phyloP scores from a whole-genome alignment of 768 basidiomycete genomes.

The Hericium erinaceus region DNA sequence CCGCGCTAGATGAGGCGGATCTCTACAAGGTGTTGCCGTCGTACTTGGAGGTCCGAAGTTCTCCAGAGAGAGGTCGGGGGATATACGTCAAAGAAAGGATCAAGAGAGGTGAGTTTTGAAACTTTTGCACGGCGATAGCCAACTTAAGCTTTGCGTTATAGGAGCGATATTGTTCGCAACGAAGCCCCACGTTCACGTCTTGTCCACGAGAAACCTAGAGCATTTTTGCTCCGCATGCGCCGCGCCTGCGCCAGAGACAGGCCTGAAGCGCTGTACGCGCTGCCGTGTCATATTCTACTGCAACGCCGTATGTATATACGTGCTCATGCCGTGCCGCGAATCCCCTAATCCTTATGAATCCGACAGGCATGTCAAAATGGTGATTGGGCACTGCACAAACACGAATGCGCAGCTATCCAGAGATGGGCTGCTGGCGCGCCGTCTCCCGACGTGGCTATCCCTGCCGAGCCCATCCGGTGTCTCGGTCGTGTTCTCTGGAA shows the following conservation, averaged over 20 bases:
- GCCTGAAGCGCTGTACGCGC: conserved; percentile 61
- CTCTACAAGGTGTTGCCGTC: conserved; percentile 7
- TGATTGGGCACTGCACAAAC: conserved; percentile 71
- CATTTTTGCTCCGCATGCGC: conserved; percentile 66
- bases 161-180: conserved; percentile 51
- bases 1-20: background rate
- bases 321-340: conserved; percentile 6
- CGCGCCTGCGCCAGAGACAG: conserved; percentile 24
- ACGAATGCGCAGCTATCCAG: conserved; percentile 66
- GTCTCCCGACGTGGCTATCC: conserved; percentile 38
- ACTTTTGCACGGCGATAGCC: background rate
- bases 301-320: conserved; percentile 39
- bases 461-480: conserved; percentile 73
- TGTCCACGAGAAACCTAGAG: conserved; percentile 55
- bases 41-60: conserved; percentile 1
- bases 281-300: conserved; percentile 76
- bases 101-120: conserved; percentile 4
- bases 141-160: conserved; percentile 19
- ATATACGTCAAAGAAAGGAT: conserved; percentile 14
- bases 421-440: conserved; percentile 45
- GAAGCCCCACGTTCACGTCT: conserved; percentile 50
- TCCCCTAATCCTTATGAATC: background rate
- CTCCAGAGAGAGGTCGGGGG: conserved; percentile 9
- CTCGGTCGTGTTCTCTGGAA: conserved; percentile 69
- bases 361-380: conserved; percentile 55